A percentile compares a stretch with the other conserved stretches of the same genome.
Evolutionary conservation across 306 rosid genomes (phyloP).

Genomic region (Medicago truncatula): DNA sequence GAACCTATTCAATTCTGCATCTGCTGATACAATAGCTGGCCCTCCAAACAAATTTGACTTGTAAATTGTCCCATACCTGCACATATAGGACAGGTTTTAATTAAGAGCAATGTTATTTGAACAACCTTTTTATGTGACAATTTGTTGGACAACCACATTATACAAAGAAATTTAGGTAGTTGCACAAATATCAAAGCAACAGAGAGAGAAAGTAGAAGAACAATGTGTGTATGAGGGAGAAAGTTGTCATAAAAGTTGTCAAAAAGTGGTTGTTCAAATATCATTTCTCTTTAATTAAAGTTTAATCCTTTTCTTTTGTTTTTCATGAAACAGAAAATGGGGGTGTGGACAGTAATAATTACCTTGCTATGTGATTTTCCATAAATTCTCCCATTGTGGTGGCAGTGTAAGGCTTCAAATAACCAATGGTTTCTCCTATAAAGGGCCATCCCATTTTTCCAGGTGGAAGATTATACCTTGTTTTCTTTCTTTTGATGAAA

Average conservation of each 20-base stretch:
- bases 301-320: not conserved
- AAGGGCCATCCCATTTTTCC: conserved; percentile 96
- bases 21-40: conserved; percentile 87
- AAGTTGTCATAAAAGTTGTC: no score
- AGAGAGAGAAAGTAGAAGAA: no score
- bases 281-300: not conserved
- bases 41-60: conserved; percentile 87
- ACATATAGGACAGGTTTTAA: conserved; percentile 20
- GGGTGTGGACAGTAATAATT: not conserved
- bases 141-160: no score
- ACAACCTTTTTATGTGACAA: no score
- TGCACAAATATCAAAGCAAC: no score
- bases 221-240: no score
- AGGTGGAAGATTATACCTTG: conserved; percentile 73
- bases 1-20: conserved; percentile 80
- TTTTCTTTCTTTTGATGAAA: conserved; percentile 58
- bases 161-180: no score
- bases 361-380: conserved; percentile 86
- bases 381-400: conserved; percentile 76
- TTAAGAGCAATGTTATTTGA: no score
- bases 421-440: conserved; percentile 81
- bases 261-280: no score
- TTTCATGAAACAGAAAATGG: not conserved
- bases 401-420: conserved; percentile 75
- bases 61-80: conserved; percentile 85